Percentiles rank a stretch among this genome's conserved stretches.
Conservation (phyloP, 1,284 basidiomycete species). For the Volvariella surrecta region DNA sequence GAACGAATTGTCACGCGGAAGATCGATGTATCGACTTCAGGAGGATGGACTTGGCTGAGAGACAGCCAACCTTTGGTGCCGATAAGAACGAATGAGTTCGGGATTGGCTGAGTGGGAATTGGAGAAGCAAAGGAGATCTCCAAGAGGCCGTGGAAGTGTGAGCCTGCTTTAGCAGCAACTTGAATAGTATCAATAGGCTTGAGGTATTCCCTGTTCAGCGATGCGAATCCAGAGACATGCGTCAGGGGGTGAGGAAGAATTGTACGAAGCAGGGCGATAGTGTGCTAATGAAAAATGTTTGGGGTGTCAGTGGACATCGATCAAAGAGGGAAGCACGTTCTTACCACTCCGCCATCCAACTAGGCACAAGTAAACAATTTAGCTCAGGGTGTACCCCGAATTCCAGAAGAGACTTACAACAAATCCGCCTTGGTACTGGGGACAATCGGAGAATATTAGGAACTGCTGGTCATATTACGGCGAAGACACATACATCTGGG, state of each 20-base stretch:
- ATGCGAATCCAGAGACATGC: conserved; percentile 54
- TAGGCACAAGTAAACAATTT: conserved; percentile 9
- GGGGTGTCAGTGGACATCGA: conserved; percentile 6
- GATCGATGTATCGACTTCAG: conserved; percentile 16
- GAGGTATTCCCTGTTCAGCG: conserved; percentile 62
- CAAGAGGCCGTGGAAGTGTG: conserved; percentile 49
- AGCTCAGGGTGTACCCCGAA: not conserved
- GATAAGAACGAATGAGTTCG: conserved; percentile 43
- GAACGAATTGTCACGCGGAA: conserved; percentile 33
- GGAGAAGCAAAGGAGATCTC: conserved; percentile 54
- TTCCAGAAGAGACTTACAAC: conserved; percentile 39
- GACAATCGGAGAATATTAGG: conserved; percentile 6
- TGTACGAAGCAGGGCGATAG: conserved; percentile 49
- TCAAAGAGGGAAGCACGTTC: conserved; percentile 18
- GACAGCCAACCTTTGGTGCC: conserved; percentile 54
- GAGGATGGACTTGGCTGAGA: conserved; percentile 26
- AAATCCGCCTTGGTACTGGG: conserved; percentile 79
- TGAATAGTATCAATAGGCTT: conserved; percentile 72
- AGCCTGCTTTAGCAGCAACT: conserved; percentile 38
- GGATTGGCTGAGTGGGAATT: conserved; percentile 26
- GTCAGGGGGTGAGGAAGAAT: conserved; percentile 48
- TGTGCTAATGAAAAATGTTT: conserved; percentile 37
- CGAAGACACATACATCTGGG: conserved; percentile 51
- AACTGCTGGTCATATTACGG: conserved; percentile 3
- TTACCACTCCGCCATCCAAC: conserved; percentile 67